A percentile compares a stretch with the other conserved stretches of the same genome.
These are phyloP conservation scores for Pseudonitzschia multiseries DNA, from an alignment of 108 stramenopile species.

Conservation along the genomic window DNA sequence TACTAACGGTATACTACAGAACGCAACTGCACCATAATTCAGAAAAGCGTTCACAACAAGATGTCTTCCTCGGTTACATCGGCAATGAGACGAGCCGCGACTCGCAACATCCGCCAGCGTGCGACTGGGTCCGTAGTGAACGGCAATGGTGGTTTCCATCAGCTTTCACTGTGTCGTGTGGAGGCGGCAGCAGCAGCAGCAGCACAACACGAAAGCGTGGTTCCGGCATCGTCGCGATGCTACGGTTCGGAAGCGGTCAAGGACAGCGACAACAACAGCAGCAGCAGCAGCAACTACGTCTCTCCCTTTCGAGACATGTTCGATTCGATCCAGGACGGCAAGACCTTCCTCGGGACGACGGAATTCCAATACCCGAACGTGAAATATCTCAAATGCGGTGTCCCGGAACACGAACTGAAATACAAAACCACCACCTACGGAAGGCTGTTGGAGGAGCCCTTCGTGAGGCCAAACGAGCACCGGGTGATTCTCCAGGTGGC, in stretches of 20 bases:
- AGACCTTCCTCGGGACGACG: constrained; percentile 52
- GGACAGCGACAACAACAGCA: not conserved
- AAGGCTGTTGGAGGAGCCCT: constrained; percentile 61
- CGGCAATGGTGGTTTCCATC: constrained; percentile 76
- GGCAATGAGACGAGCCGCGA: not conserved
- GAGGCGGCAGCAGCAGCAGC: too few relatives aligned
- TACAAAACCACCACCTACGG: constrained; percentile 75
- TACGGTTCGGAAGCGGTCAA: not conserved
- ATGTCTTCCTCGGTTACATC: not conserved
- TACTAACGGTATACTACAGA: too few relatives aligned
- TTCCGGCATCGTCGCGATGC: constrained; percentile 33
- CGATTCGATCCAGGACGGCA: constrained; percentile 55
- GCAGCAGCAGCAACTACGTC: constrained; percentile 32
- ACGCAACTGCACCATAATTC: not conserved
- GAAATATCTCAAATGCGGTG: constrained; percentile 72
- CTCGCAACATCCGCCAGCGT: constrained; percentile 6
- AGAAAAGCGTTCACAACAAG: not conserved
- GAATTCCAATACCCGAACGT: constrained; percentile 32
- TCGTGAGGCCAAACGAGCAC: constrained; percentile 76
- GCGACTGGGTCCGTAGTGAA: not conserved
- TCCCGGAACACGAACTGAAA: constrained; percentile 64
- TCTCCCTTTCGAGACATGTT: constrained; percentile 75
- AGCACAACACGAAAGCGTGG: constrained; percentile 63
- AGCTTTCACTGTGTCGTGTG: constrained; percentile 52
- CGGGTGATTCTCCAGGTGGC: constrained; percentile 61